Base-by-base conservation (phyloP, 2,329 filamentous ascomycete genomes). In the Sporothrix pallida region DNA sequence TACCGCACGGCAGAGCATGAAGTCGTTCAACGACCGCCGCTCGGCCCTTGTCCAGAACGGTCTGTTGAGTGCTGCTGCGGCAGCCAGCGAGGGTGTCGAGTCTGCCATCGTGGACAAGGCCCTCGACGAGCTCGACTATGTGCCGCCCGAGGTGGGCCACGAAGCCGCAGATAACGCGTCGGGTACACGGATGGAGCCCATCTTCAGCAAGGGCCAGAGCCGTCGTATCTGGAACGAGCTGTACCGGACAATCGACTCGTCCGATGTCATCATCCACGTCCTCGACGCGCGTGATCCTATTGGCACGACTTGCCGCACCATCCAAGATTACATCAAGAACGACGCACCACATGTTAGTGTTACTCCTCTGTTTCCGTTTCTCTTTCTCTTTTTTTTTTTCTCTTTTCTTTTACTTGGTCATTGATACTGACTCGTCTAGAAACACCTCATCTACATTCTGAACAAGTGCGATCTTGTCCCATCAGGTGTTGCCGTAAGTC, bases 141-240 rank as follows among this genome's bases (percentile, higher is more conserved):
- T 60, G 15, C 74, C 75, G 4, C 75, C 74, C 17, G 75, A 74
- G 31, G 54, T 74, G 5, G 75, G 74, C 50, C 63, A 70, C 52
- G 72, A 50, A 52, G 77, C 78, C 0, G 82, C 82, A 37, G 80
- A 81, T 23, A 76, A 76, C 13, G 83, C 84, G 72, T 84, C 84
- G 63, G 83, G 90, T 15, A 86, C 89, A 7, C 88, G 89, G 78
- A 90, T 92, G 77, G 93, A 95, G 80, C 91, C 95, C 54, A 93
- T 98, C 74, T 98, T 98, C 83, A 92, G 89, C 78, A 98, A 98
- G 84, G 96, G 96, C 20, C 95, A 97, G 82, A 95, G 92, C 80
- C 97, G 97, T 83, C 89, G 96, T 77, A 97, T 97, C 78, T 97
- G 94, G 95, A 98, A 98, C 83, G 95, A 99, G 81, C 85, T 98